A percentile compares a stretch with the other conserved stretches of the same genome.
Conservation (phyloP, 1,284 basidiomycete genomes). For the Cryptococcus sp. region DNA sequence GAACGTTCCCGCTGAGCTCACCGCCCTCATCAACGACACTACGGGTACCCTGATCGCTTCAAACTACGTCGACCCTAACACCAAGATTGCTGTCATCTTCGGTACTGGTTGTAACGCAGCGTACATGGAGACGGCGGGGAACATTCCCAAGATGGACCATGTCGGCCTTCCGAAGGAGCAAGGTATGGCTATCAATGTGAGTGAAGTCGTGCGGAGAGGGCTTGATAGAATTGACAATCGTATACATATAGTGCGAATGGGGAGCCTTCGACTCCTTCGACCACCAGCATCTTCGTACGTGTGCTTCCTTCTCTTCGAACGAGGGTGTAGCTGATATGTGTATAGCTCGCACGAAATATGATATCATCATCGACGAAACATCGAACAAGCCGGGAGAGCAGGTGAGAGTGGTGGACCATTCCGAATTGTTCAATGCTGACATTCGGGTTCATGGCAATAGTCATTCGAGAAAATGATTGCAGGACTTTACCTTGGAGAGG, state of each 20-base stretch:
- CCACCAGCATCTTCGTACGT: conserved; percentile 78
- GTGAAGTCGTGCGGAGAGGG: conserved; percentile 28
- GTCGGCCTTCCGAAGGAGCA: conserved; percentile 68
- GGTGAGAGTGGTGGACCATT: conserved; percentile 40
- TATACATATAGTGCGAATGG: conserved; percentile 56
- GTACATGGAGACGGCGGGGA: conserved; percentile 88
- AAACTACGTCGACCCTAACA: conserved; percentile 87
- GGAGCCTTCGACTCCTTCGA: conserved; percentile 97
- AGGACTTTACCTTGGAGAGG: conserved; percentile 94
- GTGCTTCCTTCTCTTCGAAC: neutral
- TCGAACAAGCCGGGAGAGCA: conserved; percentile 98
- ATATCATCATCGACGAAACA: conserved; percentile 84
- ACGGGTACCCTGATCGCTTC: conserved; percentile 97
- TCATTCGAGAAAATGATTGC: conserved; percentile 91
- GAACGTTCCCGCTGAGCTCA: conserved; percentile 68
- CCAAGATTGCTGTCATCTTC: conserved; percentile 94
- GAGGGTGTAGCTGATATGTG: conserved; percentile 4
- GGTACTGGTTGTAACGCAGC: conserved; percentile 99
- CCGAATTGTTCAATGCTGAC: neutral
- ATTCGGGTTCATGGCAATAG: conserved; percentile 11
- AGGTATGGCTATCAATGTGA: conserved; percentile 91
- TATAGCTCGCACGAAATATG: conserved; percentile 82
- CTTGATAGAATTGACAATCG: conserved; percentile 1
- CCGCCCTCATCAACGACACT: conserved; percentile 93
- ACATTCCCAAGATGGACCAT: conserved; percentile 69